Conservation (phyloP, 192 early-diverging fungal species). For the Podila epicladia region DNA sequence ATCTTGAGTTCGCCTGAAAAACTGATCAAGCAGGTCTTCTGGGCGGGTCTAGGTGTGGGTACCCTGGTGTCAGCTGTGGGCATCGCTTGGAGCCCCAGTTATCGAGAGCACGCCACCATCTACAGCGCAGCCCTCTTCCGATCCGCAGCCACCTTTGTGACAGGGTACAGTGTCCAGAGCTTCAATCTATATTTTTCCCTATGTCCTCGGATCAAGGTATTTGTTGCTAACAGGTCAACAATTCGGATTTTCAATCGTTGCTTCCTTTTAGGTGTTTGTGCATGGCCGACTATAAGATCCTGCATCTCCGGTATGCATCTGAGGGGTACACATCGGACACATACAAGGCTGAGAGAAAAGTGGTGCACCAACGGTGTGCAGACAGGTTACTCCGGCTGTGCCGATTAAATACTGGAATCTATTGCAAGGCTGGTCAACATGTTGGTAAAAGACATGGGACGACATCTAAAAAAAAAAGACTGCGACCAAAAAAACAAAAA, state of each 20-base stretch:
- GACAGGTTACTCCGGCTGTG: slow-evolving; percentile 55
- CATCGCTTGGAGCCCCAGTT: slow-evolving; percentile 47
- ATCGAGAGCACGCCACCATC: slow-evolving; percentile 35
- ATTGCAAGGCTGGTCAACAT: slow-evolving; percentile 56
- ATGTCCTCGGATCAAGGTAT: neutral
- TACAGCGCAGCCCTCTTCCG: slow-evolving; percentile 42
- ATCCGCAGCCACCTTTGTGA: slow-evolving; percentile 39
- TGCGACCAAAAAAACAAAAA: neutral
- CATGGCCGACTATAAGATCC: slow-evolving; percentile 61
- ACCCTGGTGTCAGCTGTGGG: slow-evolving; percentile 37
- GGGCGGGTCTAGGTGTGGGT: slow-evolving; percentile 35
- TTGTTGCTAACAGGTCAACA: neutral
- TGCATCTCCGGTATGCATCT: slow-evolving; percentile 55
- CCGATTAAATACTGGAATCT: slow-evolving; percentile 56
- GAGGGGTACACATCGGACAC: slow-evolving; percentile 55
- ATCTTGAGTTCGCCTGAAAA: neutral
- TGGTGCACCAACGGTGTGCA: slow-evolving; percentile 59
- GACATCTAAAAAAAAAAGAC: neutral
- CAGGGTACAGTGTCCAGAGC: slow-evolving; percentile 24
- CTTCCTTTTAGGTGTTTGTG: slow-evolving; percentile 46
- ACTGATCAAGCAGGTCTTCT: slow-evolving; percentile 35
- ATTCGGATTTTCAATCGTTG: neutral
- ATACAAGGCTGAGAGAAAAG: slow-evolving; percentile 54
- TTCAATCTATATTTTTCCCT: neutral
- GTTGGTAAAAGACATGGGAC: slow-evolving; percentile 19